Evolutionary conservation across 768 basidiomycete species (phyloP).

Genomic region (Panaeolus cyanescens): DNA sequence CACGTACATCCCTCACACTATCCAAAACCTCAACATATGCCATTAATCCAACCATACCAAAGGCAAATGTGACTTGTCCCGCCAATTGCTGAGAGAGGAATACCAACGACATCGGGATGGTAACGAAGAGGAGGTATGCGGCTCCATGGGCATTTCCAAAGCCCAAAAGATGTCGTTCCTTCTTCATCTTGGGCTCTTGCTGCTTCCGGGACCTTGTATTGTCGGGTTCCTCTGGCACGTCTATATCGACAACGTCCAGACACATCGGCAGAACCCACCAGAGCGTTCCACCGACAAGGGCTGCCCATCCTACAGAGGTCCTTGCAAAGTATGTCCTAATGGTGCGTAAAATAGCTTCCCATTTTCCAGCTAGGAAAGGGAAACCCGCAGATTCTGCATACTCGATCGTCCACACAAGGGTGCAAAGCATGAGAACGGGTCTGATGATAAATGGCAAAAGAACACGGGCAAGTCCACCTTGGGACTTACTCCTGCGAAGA

Average conservation of each 20-base stretch:
- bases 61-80: conserved; percentile 76
- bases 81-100: conserved; percentile 75
- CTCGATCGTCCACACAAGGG: conserved; percentile 80
- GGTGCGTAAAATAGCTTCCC: conserved; percentile 46
- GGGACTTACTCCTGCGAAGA: conserved; percentile 69
- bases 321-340: conserved; percentile 66
- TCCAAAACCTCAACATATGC: conserved; percentile 81
- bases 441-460: conserved; percentile 63
- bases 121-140: conserved; percentile 83
- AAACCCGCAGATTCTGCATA: conserved; percentile 60
- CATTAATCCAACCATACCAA: conserved; percentile 67
- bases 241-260: conserved; percentile 55
- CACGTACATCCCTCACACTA: conserved; percentile 71
- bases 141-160: conserved; percentile 40
- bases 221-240: conserved; percentile 31
- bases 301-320: conserved; percentile 47
- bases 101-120: conserved; percentile 59
- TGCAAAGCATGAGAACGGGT: conserved; percentile 58
- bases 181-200: conserved; percentile 58
- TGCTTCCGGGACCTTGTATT: conserved; percentile 69
- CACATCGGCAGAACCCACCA: conserved; percentile 82
- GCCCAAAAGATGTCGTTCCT: neutral
- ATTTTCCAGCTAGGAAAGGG: conserved; percentile 40
- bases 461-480: conserved; percentile 68
- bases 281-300: conserved; percentile 54